Evolutionary conservation across 139 green algal genomes (phyloP).

Genomic region (Picochlorum sp.): DNA sequence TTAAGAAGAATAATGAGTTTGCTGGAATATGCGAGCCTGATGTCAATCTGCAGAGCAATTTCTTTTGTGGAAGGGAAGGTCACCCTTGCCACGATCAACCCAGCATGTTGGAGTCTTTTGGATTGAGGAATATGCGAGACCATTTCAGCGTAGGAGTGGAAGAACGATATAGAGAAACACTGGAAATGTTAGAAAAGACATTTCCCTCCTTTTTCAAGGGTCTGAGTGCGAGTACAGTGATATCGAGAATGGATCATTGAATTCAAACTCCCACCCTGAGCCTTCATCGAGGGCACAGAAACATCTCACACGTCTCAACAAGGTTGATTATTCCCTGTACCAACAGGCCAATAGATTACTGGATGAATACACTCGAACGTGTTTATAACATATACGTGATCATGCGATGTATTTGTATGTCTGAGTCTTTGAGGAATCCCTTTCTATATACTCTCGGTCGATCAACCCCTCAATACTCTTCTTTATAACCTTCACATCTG

Average conservation of each 20-base stretch:
- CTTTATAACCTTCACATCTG: constrained; percentile 97
- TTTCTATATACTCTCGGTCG: constrained; percentile 88
- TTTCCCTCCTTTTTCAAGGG: constrained; percentile 10
- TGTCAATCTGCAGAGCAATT: not conserved
- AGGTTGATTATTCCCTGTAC: not conserved
- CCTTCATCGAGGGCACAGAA: not conserved
- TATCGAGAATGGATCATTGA: not conserved
- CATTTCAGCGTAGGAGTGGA: constrained; percentile 9
- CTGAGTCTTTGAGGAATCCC: constrained; percentile 38
- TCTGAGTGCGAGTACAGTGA: not conserved
- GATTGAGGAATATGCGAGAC: constrained; percentile 1
- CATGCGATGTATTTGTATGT: constrained; percentile 29
- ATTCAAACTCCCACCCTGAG: not conserved
- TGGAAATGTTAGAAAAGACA: not conserved
- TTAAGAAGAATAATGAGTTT: not conserved
- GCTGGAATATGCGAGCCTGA: not conserved
- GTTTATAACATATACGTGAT: not conserved
- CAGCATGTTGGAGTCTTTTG: not conserved
- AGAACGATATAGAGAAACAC: not conserved
- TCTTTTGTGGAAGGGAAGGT: constrained; percentile 8
- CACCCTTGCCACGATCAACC: not conserved
- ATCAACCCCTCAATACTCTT: constrained; percentile 95
- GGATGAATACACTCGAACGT: not conserved
- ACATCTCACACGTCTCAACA: not conserved
- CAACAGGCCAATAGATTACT: not conserved